Evolutionary conservation across 805 yeast genomes (phyloP), one percentile per base, ranked within the genome.

Genomic region (Clavispora phyllophila): DNA sequence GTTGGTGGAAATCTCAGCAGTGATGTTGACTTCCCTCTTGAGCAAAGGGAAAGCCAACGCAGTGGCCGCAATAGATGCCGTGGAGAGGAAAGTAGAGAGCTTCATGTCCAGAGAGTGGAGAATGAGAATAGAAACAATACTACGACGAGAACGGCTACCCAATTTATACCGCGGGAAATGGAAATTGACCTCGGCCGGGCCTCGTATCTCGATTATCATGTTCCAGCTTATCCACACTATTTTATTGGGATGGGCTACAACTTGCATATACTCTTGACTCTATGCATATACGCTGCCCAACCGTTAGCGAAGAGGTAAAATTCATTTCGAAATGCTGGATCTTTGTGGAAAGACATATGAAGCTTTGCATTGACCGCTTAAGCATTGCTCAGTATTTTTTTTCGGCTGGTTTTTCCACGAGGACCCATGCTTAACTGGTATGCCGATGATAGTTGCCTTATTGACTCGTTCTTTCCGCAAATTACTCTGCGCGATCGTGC

Each of bases 31-130:
- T 20, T 44, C 24, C 41, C 47, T 44, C 42, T 47, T 53, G 17
- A 43, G 36, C 38, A 47, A 36, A 20, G 58, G 58, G 26, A 49
- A 48, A 12, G 57, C 54, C 35, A 44, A 13, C 5, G 48, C 47
- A 13, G 46, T 17, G 26, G 51, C 48, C 33, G 41, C 48, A 12
- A 51, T 4, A 9, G 53, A 47, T 15, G 54, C 53, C 23, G 47
- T 33, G 20, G 57, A 42, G 26, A 45, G 24, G 31, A 50, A 13
- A 3, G 43, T 32, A 24, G 53, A 44, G 40, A 57, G 45, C 45
- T 48, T 57, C 62, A 58, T 58, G 5, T 6, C 20, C 33, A 9
- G 15, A 15, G 33, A 9, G 12, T 29, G 10, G 13, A 3, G 33
- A 29, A 10, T 9, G 4, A 27, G 8, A 29, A 29, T 15, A 15